phyloP scores from a whole-genome alignment of 352 stramenopile species.

The Globisporangium alternatum region DNA sequence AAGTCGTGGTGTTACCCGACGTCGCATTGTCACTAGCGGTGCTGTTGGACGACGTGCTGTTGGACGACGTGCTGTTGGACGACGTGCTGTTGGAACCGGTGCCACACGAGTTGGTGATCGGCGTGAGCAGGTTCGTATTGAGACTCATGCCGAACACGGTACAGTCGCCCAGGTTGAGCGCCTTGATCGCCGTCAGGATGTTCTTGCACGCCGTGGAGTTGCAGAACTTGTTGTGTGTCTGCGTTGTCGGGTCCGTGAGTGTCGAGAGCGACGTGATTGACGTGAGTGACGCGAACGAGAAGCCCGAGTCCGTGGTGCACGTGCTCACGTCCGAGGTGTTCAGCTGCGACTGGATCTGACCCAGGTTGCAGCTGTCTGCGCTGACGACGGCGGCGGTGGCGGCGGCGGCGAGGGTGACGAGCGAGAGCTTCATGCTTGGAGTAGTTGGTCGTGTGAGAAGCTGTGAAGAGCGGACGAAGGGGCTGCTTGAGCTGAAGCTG shows the following conservation, averaged over 20 bases:
- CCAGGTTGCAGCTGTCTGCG: slow-evolving; percentile 8
- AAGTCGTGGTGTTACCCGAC: background rate
- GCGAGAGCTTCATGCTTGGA: slow-evolving; percentile 14
- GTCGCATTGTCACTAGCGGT: too few species aligned
- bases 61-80: too few species aligned
- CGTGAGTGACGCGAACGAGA: too few species aligned
- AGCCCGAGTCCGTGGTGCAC: slow-evolving; percentile 26
- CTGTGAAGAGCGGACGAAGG: background rate
- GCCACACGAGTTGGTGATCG: slow-evolving; percentile 12
- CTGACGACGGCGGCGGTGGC: slow-evolving; percentile 5
- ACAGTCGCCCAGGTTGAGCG: slow-evolving; percentile 29
- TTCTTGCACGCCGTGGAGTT: slow-evolving; percentile 20
- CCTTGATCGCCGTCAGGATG: slow-evolving; percentile 18
- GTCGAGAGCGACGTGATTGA: too few species aligned
- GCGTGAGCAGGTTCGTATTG: slow-evolving; percentile 22
- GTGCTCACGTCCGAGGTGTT: too few species aligned
- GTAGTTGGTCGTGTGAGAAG: too few species aligned
- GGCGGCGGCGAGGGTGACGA: slow-evolving; percentile 11
- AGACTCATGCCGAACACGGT: slow-evolving; percentile 20
- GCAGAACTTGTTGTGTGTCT: slow-evolving; percentile 22
- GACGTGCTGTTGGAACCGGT: background rate
- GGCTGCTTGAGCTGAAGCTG: background rate
- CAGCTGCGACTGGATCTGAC: too few species aligned
- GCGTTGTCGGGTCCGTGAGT: background rate
- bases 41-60: too few species aligned